These are phyloP conservation scores for Kurtzmaniella cleridarum DNA, from an alignment of 805 yeast genomes.

Conservation along the genomic window DNA sequence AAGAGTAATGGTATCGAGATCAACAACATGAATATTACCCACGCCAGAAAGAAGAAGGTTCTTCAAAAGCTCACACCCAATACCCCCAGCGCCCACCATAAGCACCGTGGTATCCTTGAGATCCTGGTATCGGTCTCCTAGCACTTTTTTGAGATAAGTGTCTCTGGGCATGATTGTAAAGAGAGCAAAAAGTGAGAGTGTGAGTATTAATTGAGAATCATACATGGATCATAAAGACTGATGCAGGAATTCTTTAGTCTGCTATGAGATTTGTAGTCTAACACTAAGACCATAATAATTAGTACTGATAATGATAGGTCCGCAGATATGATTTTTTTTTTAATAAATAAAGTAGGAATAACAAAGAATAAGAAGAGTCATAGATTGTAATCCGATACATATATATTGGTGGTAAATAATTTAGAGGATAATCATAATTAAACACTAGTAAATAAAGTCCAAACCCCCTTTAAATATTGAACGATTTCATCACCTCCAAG, in stretches of 20 bases:
- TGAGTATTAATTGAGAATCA: too few species aligned
- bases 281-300: too few species aligned
- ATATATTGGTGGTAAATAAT: not conserved
- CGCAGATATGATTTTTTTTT: too few species aligned
- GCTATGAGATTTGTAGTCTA: too few species aligned
- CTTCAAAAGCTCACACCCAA: conserved; percentile 87
- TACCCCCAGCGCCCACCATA: conserved; percentile 94
- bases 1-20: conserved; percentile 89
- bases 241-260: too few species aligned
- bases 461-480: conserved; percentile 71
- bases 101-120: conserved; percentile 51
- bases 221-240: too few species aligned
- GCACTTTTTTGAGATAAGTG: conserved; percentile 38
- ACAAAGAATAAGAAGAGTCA: too few species aligned
- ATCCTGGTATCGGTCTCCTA: conserved; percentile 31
- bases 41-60: conserved; percentile 73
- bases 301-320: too few species aligned
- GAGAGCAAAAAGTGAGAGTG: too few species aligned
- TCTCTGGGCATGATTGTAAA: conserved; percentile 29
- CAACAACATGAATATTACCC: conserved; percentile 88
- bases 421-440: conserved; percentile 16
- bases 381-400: too few species aligned
- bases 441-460: conserved; percentile 61
- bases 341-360: too few species aligned
- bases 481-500: conserved; percentile 79